A percentile compares a stretch with the other conserved stretches of the same genome.
These are phyloP conservation scores for Silene coronaria DNA, from an alignment of 179 eudicot genomes.

Conservation along the genomic window DNA sequence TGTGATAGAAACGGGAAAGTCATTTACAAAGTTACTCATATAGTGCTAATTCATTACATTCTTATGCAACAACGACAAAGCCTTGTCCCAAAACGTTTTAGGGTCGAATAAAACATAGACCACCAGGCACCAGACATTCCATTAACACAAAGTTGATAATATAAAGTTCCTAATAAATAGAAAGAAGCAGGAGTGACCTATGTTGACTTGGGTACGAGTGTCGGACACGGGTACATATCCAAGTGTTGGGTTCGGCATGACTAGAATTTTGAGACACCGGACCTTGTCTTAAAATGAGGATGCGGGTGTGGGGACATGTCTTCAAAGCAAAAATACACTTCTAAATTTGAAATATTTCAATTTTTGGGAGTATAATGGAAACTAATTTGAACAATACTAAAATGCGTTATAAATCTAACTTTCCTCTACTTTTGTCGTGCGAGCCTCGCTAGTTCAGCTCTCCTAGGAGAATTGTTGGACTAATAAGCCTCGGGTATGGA, in stretches of 20 bases:
- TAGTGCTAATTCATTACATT: background rate
- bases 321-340: background rate
- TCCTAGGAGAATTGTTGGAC: background rate
- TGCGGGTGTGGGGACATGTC: background rate
- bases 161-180: background rate
- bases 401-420: background rate
- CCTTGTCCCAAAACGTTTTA: background rate
- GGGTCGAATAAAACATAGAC: background rate
- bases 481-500: background rate
- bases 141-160: background rate
- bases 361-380: background rate
- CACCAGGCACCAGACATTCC: background rate
- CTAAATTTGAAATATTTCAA: background rate
- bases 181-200: slow-evolving; percentile 1
- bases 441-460: background rate
- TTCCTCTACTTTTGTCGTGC: background rate
- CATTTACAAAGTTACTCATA: background rate
- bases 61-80: slow-evolving; percentile 7
- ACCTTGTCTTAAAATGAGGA: background rate
- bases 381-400: background rate
- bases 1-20: background rate
- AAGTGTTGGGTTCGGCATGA: background rate
- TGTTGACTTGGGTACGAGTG: no score
- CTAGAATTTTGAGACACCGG: background rate
- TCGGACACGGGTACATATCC: background rate